phyloP scores from a whole-genome alignment of 148 eudicot species.

The Rheum nobile region DNA sequence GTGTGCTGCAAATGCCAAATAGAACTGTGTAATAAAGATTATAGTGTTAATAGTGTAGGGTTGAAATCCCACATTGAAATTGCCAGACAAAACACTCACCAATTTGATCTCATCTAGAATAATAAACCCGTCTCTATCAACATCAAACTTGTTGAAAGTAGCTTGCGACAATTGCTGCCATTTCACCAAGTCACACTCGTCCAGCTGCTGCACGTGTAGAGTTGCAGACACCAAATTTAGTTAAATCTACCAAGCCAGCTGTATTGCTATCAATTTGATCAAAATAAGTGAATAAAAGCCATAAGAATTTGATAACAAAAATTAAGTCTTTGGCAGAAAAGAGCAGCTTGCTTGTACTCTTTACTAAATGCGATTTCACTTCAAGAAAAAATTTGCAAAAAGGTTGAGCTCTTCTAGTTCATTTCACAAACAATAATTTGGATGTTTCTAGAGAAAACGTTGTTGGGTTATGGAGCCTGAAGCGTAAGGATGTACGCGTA shows the following conservation, averaged over 20 bases:
- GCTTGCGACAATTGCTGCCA: conserved; percentile 79
- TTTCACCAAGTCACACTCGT: conserved; percentile 69
- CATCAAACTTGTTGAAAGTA: conserved; percentile 90
- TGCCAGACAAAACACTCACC: conserved; percentile 30
- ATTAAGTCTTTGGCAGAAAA: neutral
- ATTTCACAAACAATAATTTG: no score
- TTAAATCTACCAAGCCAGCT: conserved; percentile 83
- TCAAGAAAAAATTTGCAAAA: no score
- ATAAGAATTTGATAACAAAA: neutral
- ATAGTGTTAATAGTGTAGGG: neutral
- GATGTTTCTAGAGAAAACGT: no score
- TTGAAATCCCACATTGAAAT: neutral
- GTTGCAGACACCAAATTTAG: conserved; percentile 92
- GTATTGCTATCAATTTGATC: conserved; percentile 86
- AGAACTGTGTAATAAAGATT: neutral
- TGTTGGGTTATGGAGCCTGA: no score
- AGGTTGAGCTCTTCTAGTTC: no score
- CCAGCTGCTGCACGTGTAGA: conserved; percentile 80
- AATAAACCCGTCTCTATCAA: conserved; percentile 83
- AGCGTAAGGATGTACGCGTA: no score
- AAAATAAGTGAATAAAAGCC: neutral
- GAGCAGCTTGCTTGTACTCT: neutral
- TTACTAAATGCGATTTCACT: neutral
- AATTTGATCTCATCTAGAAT: conserved; percentile 78
- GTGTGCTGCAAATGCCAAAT: conserved; percentile 47